A percentile compares a stretch with the other conserved stretches of the same genome.
phyloP scores from a whole-genome alignment of 2,329 filamentous ascomycete genomes.

The Phialophora macrospora region DNA sequence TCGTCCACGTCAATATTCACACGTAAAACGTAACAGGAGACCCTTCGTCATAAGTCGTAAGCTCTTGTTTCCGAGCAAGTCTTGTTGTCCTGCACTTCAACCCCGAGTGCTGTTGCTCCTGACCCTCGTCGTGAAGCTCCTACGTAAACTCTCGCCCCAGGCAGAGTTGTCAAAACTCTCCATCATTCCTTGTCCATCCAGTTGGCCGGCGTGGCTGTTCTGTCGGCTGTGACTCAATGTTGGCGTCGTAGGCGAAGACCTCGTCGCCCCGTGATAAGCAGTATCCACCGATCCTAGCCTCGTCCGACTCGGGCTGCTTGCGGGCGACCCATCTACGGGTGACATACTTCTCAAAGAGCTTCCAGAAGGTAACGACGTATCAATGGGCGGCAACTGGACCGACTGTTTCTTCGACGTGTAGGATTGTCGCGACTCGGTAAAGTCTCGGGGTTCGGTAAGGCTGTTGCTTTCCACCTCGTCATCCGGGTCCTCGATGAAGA shows the following conservation, averaged over 20 bases:
- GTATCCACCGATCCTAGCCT: slow-evolving; percentile 40
- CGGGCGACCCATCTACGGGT: slow-evolving; percentile 37
- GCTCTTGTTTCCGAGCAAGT: slow-evolving; percentile 1
- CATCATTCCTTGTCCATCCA: slow-evolving; percentile 72
- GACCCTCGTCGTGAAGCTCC: slow-evolving; percentile 75
- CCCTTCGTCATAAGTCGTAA: slow-evolving; percentile 6
- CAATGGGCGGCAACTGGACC: slow-evolving; percentile 35
- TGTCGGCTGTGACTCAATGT: slow-evolving; percentile 58
- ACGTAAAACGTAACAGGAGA: slow-evolving; percentile 8
- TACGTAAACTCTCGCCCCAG: slow-evolving; percentile 90
- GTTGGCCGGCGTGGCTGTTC: slow-evolving; percentile 67
- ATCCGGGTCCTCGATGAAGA: slow-evolving; percentile 81
- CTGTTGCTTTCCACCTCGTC: slow-evolving; percentile 41
- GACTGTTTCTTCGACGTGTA: slow-evolving; percentile 28
- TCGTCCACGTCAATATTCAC: slow-evolving; percentile 23
- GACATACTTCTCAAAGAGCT: slow-evolving; percentile 35
- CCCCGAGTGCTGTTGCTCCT: slow-evolving; percentile 41
- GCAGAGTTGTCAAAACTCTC: slow-evolving; percentile 85
- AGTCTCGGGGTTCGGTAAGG: slow-evolving; percentile 36
- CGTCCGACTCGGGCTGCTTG: slow-evolving; percentile 34
- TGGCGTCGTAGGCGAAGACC: slow-evolving; percentile 42
- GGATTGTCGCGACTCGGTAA: slow-evolving; percentile 35
- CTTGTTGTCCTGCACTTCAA: slow-evolving; percentile 7
- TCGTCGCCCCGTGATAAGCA: slow-evolving; percentile 43
- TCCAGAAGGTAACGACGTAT: slow-evolving; percentile 37